A percentile compares a stretch with the other conserved stretches of the same genome.
Conservation (phyloP, 352 stramenopile genomes). For the Phytophthora constricta region DNA sequence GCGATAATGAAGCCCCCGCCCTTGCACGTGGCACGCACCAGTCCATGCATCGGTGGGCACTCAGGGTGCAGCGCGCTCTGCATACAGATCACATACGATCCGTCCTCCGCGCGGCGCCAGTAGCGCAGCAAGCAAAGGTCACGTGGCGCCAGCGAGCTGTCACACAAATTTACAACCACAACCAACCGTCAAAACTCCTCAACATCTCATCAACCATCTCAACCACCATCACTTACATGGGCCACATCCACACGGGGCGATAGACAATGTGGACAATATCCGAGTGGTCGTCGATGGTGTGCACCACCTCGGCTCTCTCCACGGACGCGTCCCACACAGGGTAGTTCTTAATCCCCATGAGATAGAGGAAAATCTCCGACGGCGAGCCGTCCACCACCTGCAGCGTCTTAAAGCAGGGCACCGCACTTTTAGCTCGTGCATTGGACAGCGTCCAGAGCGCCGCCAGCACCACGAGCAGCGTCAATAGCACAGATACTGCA, state of each 20-base stretch:
- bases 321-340: slow-evolving; percentile 73
- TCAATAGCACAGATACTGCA: slow-evolving; percentile 54
- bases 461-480: slow-evolving; percentile 46
- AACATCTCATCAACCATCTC: neutral
- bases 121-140: slow-evolving; percentile 78
- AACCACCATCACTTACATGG: slow-evolving; percentile 45
- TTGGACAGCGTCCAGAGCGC: slow-evolving; percentile 67
- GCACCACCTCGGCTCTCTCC: slow-evolving; percentile 65
- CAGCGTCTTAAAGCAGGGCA: slow-evolving; percentile 76
- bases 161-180: slow-evolving; percentile 15
- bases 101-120: slow-evolving; percentile 73
- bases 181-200: neutral
- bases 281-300: slow-evolving; percentile 81
- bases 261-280: slow-evolving; percentile 86
- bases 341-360: slow-evolving; percentile 80
- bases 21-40: slow-evolving; percentile 69
- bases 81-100: slow-evolving; percentile 80
- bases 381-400: slow-evolving; percentile 69
- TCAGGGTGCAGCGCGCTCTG: slow-evolving; percentile 80
- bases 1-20: slow-evolving; percentile 71
- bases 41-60: slow-evolving; percentile 65
- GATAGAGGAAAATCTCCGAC: slow-evolving; percentile 75
- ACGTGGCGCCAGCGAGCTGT: slow-evolving; percentile 72
- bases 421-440: slow-evolving; percentile 40
- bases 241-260: slow-evolving; percentile 79